Base-by-base conservation (phyloP, 225 moss, liverwort and hornwort genomes). In the Asterella californica region DNA sequence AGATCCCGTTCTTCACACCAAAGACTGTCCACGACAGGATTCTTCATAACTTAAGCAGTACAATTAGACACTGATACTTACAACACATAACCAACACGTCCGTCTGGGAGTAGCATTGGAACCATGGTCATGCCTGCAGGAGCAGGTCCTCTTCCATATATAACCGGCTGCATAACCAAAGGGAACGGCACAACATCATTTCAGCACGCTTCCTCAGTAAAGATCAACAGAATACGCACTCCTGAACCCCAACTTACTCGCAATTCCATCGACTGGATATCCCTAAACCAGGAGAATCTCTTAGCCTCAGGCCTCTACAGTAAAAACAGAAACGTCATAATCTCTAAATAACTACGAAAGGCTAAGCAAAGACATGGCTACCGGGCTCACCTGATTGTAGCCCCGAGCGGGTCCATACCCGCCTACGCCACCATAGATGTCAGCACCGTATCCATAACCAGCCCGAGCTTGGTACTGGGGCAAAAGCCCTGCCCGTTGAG, bases 91-190 rank as follows among this genome's bases (percentile, higher is more conserved):
- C 99, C 99, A 64, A 99, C 91, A 70, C 99, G 94, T 45, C 99
- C 99, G 85, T 99, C 99, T 61, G 99, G 99, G 64, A 99, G 88
- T 82, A 99, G 86, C 99, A 99, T 99, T 67, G 99, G 99, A 79
- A 99, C 95, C 99, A 99, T 99, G n/a, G 99, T 94, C 99, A 99
- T 99, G 63, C 99, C 99, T 75, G 99, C 95, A 37, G 99, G 95
- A 37, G 99, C 89, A 48, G 93, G 93, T 53, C 99, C 99, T 75
- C 99, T 88, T 80, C 99, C 99, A 34, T 99, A 99, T 24, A 99
- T 99, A 45, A 99, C 91, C 24, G 99, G 99, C 99, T 99, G 93
- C 88, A 80, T 42, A 25, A 64, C 78, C 2, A 45, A 45, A 45
- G 2, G 45, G 4, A 18, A 67, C 29, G 2, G 2, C 5, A 42